These are phyloP conservation scores for Pichia pseudocactophila DNA, from an alignment of 805 yeast species.

Conservation along the genomic window DNA sequence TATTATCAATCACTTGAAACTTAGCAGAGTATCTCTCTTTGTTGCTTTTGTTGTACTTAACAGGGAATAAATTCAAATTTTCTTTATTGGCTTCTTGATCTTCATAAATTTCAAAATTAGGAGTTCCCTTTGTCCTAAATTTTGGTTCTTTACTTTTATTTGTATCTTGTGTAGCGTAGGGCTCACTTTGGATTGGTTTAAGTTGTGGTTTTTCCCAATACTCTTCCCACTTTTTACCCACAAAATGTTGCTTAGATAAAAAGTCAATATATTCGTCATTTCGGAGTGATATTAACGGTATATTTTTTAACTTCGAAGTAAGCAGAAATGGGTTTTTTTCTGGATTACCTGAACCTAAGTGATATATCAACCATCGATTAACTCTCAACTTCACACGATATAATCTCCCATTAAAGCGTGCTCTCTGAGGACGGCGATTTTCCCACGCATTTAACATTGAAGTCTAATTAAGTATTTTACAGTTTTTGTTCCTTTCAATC, in stretches of 20 bases:
- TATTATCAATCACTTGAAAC: neutral
- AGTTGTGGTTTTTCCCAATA: constrained; percentile 1
- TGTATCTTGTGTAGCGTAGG: too few species aligned
- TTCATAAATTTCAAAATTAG: too few species aligned
- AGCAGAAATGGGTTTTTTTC: constrained; percentile 17
- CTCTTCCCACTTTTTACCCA: neutral
- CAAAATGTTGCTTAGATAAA: constrained; percentile 1
- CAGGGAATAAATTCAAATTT: too few species aligned
- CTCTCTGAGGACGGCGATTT: neutral
- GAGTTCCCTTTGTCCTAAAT: neutral
- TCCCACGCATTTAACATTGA: constrained; percentile 2
- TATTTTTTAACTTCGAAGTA: constrained; percentile 19
- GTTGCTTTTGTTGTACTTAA: too few species aligned
- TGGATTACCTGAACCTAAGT: constrained; percentile 16
- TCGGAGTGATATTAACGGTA: constrained; percentile 22
- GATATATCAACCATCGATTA: constrained; percentile 23
- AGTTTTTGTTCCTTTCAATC: neutral
- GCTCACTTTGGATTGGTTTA: constrained; percentile 1
- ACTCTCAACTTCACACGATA: constrained; percentile 17
- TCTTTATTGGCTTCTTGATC: too few species aligned
- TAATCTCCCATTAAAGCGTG: constrained; percentile 1
- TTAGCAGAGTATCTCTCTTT: too few species aligned
- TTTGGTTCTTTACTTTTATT: neutral
- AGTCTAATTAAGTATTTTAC: neutral
- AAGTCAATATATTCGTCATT: constrained; percentile 17